Percentiles rank a stretch among this genome's conserved stretches.
Evolutionary conservation across 805 yeast genomes (phyloP).

Genomic region (Suhomyces faveliae): DNA sequence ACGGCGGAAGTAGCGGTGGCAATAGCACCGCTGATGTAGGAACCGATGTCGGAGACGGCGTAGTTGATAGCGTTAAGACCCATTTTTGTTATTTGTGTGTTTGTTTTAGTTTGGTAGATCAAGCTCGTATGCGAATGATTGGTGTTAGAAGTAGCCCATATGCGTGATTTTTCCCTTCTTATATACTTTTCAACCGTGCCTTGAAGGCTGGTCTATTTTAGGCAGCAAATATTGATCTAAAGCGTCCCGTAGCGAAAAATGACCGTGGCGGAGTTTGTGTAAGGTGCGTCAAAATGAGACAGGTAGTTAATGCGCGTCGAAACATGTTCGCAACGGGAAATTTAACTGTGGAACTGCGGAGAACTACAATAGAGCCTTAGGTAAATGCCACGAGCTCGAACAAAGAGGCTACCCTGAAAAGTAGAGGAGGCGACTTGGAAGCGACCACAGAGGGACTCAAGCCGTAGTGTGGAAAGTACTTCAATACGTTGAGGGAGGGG

Average conservation of each 20-base stretch:
- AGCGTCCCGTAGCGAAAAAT: background rate
- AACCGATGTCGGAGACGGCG: constrained; percentile 19
- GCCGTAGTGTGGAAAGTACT: no score
- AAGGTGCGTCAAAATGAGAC: background rate
- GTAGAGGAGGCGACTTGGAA: no score
- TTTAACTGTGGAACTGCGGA: background rate
- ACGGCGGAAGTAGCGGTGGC: constrained; percentile 12
- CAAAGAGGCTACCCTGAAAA: no score
- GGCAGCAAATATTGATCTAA: background rate
- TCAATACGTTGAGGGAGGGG: no score
- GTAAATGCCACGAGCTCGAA: background rate
- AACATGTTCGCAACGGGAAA: background rate
- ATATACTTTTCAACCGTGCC: background rate
- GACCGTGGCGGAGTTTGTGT: constrained; percentile 1
- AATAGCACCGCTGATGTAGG: constrained; percentile 10
- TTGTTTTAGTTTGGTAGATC: background rate
- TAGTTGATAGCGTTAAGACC: constrained; percentile 31
- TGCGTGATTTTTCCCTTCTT: background rate
- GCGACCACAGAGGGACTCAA: no score
- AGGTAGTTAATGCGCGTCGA: background rate
- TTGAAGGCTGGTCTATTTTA: background rate
- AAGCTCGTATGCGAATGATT: background rate
- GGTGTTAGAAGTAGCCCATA: background rate
- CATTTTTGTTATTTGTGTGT: constrained; percentile 10
- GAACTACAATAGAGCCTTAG: background rate